Percentiles rank a stretch among this genome's conserved stretches.
Conservation (phyloP, 371 early-diverging fungal species). For the Batkoa obscura region DNA sequence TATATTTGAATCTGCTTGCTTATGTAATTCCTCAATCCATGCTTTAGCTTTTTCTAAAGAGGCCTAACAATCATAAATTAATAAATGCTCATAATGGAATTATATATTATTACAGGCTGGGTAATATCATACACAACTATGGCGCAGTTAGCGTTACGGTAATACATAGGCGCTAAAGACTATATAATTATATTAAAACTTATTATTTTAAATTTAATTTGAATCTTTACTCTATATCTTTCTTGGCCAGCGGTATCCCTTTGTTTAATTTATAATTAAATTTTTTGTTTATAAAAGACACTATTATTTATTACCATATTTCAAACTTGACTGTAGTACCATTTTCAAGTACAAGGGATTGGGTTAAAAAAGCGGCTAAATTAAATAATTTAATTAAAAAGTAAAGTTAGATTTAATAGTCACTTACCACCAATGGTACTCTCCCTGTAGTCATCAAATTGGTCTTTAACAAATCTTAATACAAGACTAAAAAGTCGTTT, state of each 20-base stretch:
- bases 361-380: conserved; percentile 66
- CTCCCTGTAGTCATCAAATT: conserved; percentile 94
- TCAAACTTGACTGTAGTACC: conserved; percentile 60
- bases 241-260: conserved; percentile 95
- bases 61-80: conserved; percentile 4
- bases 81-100: conserved; percentile 6
- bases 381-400: not conserved
- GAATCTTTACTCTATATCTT: conserved; percentile 53
- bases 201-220: not conserved
- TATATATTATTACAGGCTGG: conserved; percentile 31
- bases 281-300: not conserved
- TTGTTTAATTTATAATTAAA: conserved; percentile 3
- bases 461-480: conserved; percentile 88
- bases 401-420: not conserved
- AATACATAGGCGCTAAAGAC: conserved; percentile 98
- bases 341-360: conserved; percentile 46
- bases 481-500: conserved; percentile 39
- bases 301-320: conserved; percentile 40
- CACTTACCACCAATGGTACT: conserved; percentile 87
- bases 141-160: conserved; percentile 91
- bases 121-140: conserved; percentile 97
- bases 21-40: conserved; percentile 96
- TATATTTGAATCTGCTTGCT: conserved; percentile 86
- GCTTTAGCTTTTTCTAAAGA: conserved; percentile 89
- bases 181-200: conserved; percentile 10